Conservation (phyloP, 2,329 filamentous ascomycete species). For the Ophiostoma ulmi region DNA sequence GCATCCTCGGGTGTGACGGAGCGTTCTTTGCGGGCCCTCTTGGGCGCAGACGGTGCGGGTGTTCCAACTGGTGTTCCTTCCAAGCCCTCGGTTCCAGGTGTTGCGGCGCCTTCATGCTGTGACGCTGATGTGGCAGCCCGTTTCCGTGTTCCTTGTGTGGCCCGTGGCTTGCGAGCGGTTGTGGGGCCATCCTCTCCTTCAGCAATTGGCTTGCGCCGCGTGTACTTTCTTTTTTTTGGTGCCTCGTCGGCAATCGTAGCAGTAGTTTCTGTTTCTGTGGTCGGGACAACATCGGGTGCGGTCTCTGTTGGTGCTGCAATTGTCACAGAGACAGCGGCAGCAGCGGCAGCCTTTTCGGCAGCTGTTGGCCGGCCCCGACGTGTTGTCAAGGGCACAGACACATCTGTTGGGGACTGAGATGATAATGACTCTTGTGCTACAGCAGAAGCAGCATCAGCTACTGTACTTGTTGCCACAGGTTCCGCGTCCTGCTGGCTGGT, state of each 20-base stretch:
- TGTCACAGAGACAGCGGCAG: neutral
- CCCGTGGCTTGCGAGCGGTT: neutral
- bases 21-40: constrained; percentile 38
- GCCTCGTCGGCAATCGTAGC: neutral
- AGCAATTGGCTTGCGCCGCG: constrained; percentile 17
- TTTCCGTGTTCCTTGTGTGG: neutral
- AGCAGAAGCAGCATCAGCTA: neutral
- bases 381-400: neutral
- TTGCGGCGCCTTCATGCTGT: neutral
- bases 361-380: constrained; percentile 15
- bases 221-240: constrained; percentile 23
- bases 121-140: neutral
- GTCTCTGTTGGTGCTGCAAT: neutral
- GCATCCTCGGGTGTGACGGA: constrained; percentile 59
- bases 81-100: neutral
- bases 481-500: neutral
- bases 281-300: neutral
- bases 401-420: neutral
- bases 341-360: neutral
- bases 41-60: constrained; percentile 26
- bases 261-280: constrained; percentile 5
- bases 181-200: neutral
- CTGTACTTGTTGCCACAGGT: neutral
- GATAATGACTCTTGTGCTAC: neutral
- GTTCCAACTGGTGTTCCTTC: neutral